phyloP scores from a whole-genome alignment of 2,329 filamentous ascomycete genomes.

The Setomelanomma holmii region DNA sequence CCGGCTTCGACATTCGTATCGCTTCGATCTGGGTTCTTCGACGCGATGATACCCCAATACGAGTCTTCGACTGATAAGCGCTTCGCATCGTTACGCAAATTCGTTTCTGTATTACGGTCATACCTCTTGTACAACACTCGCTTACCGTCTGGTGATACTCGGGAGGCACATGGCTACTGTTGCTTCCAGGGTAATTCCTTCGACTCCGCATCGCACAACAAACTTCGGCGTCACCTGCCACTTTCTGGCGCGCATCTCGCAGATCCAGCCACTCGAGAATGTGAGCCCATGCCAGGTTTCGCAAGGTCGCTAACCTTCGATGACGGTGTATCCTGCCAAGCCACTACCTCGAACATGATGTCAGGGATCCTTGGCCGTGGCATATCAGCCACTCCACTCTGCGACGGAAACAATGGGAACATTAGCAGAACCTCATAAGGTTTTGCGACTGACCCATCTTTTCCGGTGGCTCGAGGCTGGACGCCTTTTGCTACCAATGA shows the following conservation, averaged over 20 bases:
- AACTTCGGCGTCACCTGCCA: not conserved
- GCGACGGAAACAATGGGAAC: not conserved
- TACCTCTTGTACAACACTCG: slow-evolving; percentile 6
- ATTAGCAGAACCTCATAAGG: not conserved
- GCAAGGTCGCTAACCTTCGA: not conserved
- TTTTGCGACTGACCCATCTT: too few species aligned
- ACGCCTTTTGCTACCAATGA: too few species aligned
- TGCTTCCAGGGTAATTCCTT: not conserved
- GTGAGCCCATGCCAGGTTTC: not conserved
- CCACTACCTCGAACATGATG: slow-evolving; percentile 1
- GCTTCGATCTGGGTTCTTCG: slow-evolving; percentile 7
- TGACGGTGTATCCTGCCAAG: not conserved
- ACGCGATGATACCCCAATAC: slow-evolving; percentile 9
- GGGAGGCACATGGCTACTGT: slow-evolving; percentile 2
- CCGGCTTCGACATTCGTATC: slow-evolving; percentile 8
- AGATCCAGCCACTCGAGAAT: not conserved
- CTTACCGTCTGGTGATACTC: slow-evolving; percentile 1
- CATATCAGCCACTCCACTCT: not conserved
- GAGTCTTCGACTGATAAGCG: slow-evolving; percentile 3
- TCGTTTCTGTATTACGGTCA: slow-evolving; percentile 8
- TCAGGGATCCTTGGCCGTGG: not conserved
- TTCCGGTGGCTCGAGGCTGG: too few species aligned
- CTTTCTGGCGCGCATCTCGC: not conserved
- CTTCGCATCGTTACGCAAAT: slow-evolving; percentile 4
- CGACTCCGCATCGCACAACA: not conserved